Base-by-base conservation (phyloP, 495 filamentous ascomycete genomes). In the Rhypophila decipiens region DNA sequence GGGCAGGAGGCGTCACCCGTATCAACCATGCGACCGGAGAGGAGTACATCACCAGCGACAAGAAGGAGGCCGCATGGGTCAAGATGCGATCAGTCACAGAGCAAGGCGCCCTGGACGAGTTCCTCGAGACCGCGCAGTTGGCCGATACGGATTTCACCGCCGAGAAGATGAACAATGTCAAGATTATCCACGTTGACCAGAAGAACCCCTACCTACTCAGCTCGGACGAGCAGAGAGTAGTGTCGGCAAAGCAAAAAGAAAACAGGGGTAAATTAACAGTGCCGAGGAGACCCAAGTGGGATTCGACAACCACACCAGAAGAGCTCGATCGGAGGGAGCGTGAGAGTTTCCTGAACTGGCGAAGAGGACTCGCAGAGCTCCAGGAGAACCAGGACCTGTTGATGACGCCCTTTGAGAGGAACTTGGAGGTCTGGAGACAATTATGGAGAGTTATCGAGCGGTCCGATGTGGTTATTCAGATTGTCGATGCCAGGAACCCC, bases 81-180 rank as follows among this genome's bases (percentile, higher is more conserved):
- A 97, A 96, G 75, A 96, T 98, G 91, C 88, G 90, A 67, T 91
- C 86, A 70, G 86, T 97, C 55, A 99, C 94, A 20, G 91, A 97
- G 73, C 94, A 99, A 70, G 91, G 82, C 47, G 89, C 91, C 31
- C 80, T 98, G 42, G 93, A 98, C 68, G 79, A 81, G 59, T 75
- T 78, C 59, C 53, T 76, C 49, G 75, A 75, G 12, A 96, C 91
- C 22, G 91, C 91, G 53, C 90, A 97, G 68, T 74, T 99, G 53
- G 94, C 94, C 17, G 90, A 89, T 39, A 99, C 94, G 48, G 94
- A 99, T 62, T 99, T 99, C 65, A 95, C 93, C 5, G 94, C 94
- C 29, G 93, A 99, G 76, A 96, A 96, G 74, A 86, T 94, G 79
- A 95, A 88, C 66, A 96, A 91, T 63, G 86, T 97, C 64, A 95